Conservation (phyloP, 345 rosid genomes). For the Citrus unshiu region DNA sequence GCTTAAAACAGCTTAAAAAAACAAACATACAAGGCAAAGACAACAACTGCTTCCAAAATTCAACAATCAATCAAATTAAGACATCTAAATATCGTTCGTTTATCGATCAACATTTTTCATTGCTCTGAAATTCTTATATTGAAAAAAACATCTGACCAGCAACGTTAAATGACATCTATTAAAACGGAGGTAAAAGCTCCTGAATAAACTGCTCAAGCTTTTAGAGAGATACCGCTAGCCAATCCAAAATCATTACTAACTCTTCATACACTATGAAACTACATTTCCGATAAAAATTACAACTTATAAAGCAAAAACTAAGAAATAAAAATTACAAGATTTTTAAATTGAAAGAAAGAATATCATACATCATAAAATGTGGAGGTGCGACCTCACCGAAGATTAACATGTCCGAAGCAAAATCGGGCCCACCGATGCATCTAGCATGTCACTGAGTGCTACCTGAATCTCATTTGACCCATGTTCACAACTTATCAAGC, state of each 20-base stretch:
- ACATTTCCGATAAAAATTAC: constrained; percentile 18
- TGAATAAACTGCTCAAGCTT: constrained; percentile 12
- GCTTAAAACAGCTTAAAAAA: background rate
- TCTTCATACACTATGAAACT: constrained; percentile 35
- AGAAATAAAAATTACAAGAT: constrained; percentile 10
- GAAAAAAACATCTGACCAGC: constrained; percentile 13
- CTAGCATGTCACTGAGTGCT: constrained; percentile 90
- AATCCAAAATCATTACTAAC: constrained; percentile 28
- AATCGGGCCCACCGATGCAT: constrained; percentile 75
- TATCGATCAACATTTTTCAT: background rate
- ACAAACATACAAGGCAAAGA: background rate
- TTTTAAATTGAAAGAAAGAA: constrained; percentile 7
- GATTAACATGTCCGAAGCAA: constrained; percentile 68
- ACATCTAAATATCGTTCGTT: no score
- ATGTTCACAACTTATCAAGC: constrained; percentile 88
- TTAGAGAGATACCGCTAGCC: constrained; percentile 2
- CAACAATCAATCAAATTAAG: background rate
- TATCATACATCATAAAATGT: constrained; percentile 29
- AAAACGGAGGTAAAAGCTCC: constrained; percentile 15
- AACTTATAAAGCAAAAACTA: constrained; percentile 3
- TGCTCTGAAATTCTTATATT: background rate
- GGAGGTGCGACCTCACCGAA: constrained; percentile 11
- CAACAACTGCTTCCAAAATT: background rate
- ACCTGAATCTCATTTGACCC: constrained; percentile 87
- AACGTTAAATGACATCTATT: constrained; percentile 4